phyloP scores from a whole-genome alignment of 1,139 yeast genomes.

The Kluyveromyces marxianus region DNA sequence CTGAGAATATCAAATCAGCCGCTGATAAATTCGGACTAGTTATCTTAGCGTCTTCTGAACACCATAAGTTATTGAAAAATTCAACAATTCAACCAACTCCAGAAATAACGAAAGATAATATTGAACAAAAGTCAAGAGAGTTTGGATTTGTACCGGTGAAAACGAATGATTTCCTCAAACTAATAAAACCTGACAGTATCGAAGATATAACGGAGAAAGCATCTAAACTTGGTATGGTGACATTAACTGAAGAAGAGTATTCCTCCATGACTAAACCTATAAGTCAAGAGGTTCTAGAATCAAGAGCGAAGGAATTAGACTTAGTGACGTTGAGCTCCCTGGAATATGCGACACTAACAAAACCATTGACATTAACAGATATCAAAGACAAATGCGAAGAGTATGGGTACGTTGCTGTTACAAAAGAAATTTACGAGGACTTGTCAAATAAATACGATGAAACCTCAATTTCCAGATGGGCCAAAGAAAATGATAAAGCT shows the following conservation, averaged over 20 bases:
- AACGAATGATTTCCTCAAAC: conserved; percentile 8
- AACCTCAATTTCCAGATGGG: neutral
- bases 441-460: conserved; percentile 1
- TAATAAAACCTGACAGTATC: conserved; percentile 6
- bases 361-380: conserved; percentile 3
- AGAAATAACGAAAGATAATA: conserved; percentile 1
- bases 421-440: conserved; percentile 6
- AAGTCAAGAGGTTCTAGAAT: neutral
- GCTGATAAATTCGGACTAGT: conserved; percentile 26
- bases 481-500: neutral
- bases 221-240: conserved; percentile 10
- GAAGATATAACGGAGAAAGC: conserved; percentile 7
- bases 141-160: conserved; percentile 12
- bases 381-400: conserved; percentile 1
- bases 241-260: conserved; percentile 10
- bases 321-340: conserved; percentile 9
- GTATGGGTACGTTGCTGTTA: neutral
- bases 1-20: conserved; percentile 28
- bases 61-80: conserved; percentile 15
- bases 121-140: conserved; percentile 8
- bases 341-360: conserved; percentile 9
- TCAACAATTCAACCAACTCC: conserved; percentile 1
- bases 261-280: conserved; percentile 6
- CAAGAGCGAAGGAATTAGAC: conserved; percentile 3
- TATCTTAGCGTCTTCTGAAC: conserved; percentile 20